phyloP scores from a whole-genome alignment of 495 filamentous ascomycete species.

The Melanomma pulvis-pyrius region DNA sequence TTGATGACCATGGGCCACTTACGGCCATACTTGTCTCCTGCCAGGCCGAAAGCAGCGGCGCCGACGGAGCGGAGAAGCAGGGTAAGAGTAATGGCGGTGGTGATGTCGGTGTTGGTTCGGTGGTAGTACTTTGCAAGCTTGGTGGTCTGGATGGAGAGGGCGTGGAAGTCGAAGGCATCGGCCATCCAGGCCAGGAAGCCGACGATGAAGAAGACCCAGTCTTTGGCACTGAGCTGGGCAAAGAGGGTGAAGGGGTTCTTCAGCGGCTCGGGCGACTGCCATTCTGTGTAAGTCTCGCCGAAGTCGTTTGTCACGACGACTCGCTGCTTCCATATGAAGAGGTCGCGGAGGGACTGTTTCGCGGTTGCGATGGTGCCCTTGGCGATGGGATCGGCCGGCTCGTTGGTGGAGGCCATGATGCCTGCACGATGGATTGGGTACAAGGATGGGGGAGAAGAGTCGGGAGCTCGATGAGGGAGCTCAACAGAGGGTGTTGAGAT shows the following conservation, averaged over 20 bases:
- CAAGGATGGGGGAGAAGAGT: background rate
- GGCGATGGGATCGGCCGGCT: slow-evolving; percentile 61
- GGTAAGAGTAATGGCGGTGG: slow-evolving; percentile 74
- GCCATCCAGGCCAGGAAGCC: slow-evolving; percentile 67
- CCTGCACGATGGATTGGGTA: background rate
- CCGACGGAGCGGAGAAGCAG: slow-evolving; percentile 71
- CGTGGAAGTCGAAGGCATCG: slow-evolving; percentile 78
- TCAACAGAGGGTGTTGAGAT: background rate
- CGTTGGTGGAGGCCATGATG: slow-evolving; percentile 43
- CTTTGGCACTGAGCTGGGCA: slow-evolving; percentile 55
- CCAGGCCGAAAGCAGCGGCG: slow-evolving; percentile 70
- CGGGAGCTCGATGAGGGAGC: background rate
- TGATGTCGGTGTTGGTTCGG: slow-evolving; percentile 66
- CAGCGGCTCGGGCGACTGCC: slow-evolving; percentile 61
- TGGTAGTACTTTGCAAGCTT: slow-evolving; percentile 70
- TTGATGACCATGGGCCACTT: slow-evolving; percentile 82
- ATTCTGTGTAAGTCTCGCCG: slow-evolving; percentile 59
- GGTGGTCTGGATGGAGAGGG: slow-evolving; percentile 69
- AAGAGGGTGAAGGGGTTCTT: slow-evolving; percentile 65
- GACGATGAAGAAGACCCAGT: slow-evolving; percentile 68
- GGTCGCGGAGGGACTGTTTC: slow-evolving; percentile 61
- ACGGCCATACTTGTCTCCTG: slow-evolving; percentile 73
- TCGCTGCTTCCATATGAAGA: slow-evolving; percentile 69
- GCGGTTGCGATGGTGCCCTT: slow-evolving; percentile 62
- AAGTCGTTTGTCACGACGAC: slow-evolving; percentile 63